phyloP scores from a whole-genome alignment of 2,329 filamentous ascomycete genomes.

The Phaeosphaeriaceae sp. region DNA sequence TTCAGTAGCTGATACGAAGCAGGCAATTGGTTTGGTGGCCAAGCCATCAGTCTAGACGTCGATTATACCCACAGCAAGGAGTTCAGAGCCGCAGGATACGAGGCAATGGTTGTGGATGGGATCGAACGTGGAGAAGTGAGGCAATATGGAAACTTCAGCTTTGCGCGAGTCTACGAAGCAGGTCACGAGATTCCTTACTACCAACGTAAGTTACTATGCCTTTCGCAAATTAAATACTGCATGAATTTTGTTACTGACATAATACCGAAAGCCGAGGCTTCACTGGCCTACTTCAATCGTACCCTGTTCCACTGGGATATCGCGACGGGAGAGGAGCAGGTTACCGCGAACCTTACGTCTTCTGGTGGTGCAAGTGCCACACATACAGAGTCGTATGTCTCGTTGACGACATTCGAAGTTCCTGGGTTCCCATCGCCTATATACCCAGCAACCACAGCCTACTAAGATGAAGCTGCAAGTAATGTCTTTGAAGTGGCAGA shows the following conservation, averaged over 20 bases:
- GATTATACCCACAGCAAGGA: slow-evolving; percentile 45
- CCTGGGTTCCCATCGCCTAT: slow-evolving; percentile 19
- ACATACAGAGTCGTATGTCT: slow-evolving; percentile 48
- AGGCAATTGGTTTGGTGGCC: slow-evolving; percentile 50
- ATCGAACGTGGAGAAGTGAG: slow-evolving; percentile 51
- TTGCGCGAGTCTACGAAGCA: slow-evolving; percentile 48
- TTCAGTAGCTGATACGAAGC: slow-evolving; percentile 3
- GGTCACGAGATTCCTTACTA: slow-evolving; percentile 54
- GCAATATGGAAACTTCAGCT: slow-evolving; percentile 51
- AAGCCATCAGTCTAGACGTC: slow-evolving; percentile 45
- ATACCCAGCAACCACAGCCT: slow-evolving; percentile 16
- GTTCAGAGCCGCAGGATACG: slow-evolving; percentile 37
- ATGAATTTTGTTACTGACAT: background rate
- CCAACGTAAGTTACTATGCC: slow-evolving; percentile 34
- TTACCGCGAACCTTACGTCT: slow-evolving; percentile 44
- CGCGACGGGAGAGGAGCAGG: slow-evolving; percentile 41
- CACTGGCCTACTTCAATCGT: slow-evolving; percentile 47
- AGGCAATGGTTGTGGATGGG: slow-evolving; percentile 46
- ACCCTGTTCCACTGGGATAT: slow-evolving; percentile 46
- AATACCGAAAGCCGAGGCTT: slow-evolving; percentile 26
- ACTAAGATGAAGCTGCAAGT: slow-evolving; percentile 1
- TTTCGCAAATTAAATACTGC: background rate
- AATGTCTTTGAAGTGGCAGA: too few relatives aligned
- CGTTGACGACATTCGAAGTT: slow-evolving; percentile 31
- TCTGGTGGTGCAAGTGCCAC: slow-evolving; percentile 46